These are phyloP conservation scores for Colletotrichum tanaceti DNA, from an alignment of 2,329 filamentous ascomycete species.

Conservation along the genomic window DNA sequence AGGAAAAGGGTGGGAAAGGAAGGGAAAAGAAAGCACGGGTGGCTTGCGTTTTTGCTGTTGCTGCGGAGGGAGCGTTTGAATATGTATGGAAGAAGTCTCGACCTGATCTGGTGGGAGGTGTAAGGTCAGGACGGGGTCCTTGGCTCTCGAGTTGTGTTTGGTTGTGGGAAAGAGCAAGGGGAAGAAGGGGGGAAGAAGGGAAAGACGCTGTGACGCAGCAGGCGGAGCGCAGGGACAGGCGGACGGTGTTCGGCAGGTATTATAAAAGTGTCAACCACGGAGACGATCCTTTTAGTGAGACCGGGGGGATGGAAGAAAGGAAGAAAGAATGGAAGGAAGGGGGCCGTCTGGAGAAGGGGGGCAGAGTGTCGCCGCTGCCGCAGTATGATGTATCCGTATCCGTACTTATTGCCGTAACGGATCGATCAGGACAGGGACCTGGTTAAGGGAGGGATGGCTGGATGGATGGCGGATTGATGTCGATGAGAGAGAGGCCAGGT, in stretches of 20 bases:
- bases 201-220: constrained; percentile 39
- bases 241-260: constrained; percentile 40
- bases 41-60: constrained; percentile 11
- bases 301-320: constrained; percentile 31
- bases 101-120: constrained; percentile 7
- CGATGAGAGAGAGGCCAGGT: constrained; percentile 16
- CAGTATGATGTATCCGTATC: constrained; percentile 6
- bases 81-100: constrained; percentile 20
- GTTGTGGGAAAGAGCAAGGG: constrained; percentile 25
- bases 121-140: constrained; percentile 26
- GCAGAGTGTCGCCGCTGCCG: constrained; percentile 13
- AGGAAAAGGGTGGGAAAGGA: constrained; percentile 20
- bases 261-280: constrained; percentile 41
- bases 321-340: constrained; percentile 21
- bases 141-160: constrained; percentile 8
- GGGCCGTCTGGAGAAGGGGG: constrained; percentile 10
- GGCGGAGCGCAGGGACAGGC: constrained; percentile 36
- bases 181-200: constrained; percentile 28
- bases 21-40: constrained; percentile 31
- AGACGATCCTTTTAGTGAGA: constrained; percentile 40
- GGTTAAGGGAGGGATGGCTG: constrained; percentile 19
- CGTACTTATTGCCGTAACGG: constrained; percentile 3
- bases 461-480: background rate
- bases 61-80: constrained; percentile 36
- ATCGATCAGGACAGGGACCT: constrained; percentile 29